Evolutionary conservation across 495 filamentous ascomycete species (phyloP).

Genomic region (Aspergillus avenaceus): DNA sequence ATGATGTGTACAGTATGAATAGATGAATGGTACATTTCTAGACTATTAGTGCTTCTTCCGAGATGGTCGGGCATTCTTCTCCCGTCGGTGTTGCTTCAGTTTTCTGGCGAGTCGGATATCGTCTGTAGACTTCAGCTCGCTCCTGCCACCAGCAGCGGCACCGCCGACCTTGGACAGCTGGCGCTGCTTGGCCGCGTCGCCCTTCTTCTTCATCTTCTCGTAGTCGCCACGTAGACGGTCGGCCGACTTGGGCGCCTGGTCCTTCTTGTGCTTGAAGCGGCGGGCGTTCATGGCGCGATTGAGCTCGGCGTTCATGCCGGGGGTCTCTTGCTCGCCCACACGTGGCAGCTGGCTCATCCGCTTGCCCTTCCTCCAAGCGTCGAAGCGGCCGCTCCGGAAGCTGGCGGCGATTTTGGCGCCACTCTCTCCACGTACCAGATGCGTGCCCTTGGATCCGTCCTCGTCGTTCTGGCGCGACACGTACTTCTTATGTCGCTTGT

Average conservation of each 20-base stretch:
- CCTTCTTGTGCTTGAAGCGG: constrained; percentile 73
- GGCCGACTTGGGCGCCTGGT: constrained; percentile 85
- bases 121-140: constrained; percentile 74
- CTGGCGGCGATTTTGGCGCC: constrained; percentile 92
- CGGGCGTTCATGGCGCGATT: constrained; percentile 32
- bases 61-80: constrained; percentile 86
- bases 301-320: constrained; percentile 27
- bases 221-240: constrained; percentile 89
- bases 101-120: constrained; percentile 81
- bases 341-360: constrained; percentile 71
- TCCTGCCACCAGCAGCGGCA: constrained; percentile 64
- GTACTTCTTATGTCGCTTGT: constrained; percentile 95
- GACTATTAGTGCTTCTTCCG: constrained; percentile 45
- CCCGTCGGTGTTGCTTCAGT: constrained; percentile 66
- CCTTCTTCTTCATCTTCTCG: constrained; percentile 83
- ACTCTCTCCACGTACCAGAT: constrained; percentile 82
- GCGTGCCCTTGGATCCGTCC: constrained; percentile 82
- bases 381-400: constrained; percentile 91
- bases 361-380: constrained; percentile 83
- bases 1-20: neutral
- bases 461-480: constrained; percentile 86
- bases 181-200: constrained; percentile 78
- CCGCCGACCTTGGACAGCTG: constrained; percentile 25
- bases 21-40: neutral
- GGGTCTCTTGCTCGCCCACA: constrained; percentile 73